These are phyloP conservation scores for Plicaturopsis crispa DNA, from an alignment of 768 basidiomycete species.

Conservation along the genomic window DNA sequence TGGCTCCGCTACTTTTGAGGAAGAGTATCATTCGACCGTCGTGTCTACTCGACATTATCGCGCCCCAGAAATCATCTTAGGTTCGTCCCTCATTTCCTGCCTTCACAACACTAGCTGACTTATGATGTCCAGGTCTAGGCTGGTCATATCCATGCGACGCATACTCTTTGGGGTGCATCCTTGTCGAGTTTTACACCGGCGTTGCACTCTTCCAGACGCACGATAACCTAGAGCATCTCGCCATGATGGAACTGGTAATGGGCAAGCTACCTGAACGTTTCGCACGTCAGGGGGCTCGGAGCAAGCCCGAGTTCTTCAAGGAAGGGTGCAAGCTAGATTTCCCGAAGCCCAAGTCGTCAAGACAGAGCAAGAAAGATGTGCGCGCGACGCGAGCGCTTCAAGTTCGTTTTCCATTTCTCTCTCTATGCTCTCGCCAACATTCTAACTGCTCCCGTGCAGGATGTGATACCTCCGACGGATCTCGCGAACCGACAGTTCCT, in stretches of 20 bases:
- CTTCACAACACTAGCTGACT: constrained; percentile 7
- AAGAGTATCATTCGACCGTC: constrained; percentile 97
- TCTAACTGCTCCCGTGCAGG: constrained; percentile 34
- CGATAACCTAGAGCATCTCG: constrained; percentile 97
- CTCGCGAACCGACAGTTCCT: constrained; percentile 72
- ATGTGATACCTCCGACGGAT: constrained; percentile 78
- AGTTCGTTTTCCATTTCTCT: constrained; percentile 36
- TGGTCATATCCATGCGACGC: constrained; percentile 99
- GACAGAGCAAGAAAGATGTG: constrained; percentile 93
- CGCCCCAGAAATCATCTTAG: constrained; percentile 97
- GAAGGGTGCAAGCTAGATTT: constrained; percentile 81
- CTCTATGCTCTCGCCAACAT: neutral
- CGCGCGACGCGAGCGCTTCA: constrained; percentile 70
- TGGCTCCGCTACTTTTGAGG: constrained; percentile 95
- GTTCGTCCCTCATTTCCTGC: constrained; percentile 34
- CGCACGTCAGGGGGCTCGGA: constrained; percentile 62
- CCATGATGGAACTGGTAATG: constrained; percentile 99
- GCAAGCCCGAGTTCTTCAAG: constrained; percentile 93
- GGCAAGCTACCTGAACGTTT: constrained; percentile 93
- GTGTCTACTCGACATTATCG: constrained; percentile 98
- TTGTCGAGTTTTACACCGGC: constrained; percentile 98
- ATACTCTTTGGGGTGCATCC: constrained; percentile 96
- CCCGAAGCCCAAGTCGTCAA: constrained; percentile 82
- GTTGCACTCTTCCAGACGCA: constrained; percentile 99
- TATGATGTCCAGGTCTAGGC: constrained; percentile 62